Evolutionary conservation across 495 filamentous ascomycete genomes (phyloP).

Genomic region (Talaromyces ruber): DNA sequence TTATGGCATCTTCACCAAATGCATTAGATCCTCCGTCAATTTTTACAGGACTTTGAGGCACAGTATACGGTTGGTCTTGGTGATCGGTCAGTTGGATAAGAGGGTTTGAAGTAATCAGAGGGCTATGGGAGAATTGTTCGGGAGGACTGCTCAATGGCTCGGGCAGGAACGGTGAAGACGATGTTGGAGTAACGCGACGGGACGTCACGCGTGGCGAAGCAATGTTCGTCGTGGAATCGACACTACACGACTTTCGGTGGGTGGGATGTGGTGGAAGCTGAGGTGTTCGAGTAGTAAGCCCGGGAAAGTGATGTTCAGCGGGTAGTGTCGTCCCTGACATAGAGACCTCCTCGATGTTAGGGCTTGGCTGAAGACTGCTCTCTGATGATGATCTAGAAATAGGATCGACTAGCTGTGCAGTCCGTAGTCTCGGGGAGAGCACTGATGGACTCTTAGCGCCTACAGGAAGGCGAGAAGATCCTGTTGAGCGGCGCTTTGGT

Average conservation of each 20-base stretch:
- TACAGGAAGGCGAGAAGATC: slow-evolving; percentile 23
- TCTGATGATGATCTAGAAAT: slow-evolving; percentile 21
- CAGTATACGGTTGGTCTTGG: slow-evolving; percentile 14
- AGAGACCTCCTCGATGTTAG: slow-evolving; percentile 11
- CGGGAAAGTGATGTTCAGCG: background rate
- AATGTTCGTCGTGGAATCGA: slow-evolving; percentile 22
- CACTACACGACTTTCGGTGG: slow-evolving; percentile 32
- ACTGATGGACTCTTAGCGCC: slow-evolving; percentile 19
- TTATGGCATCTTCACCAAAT: slow-evolving; percentile 62
- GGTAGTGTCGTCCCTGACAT: slow-evolving; percentile 2
- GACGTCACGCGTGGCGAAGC: slow-evolving; percentile 12
- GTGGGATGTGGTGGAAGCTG: background rate
- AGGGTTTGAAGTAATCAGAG: slow-evolving; percentile 34
- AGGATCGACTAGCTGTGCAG: slow-evolving; percentile 24
- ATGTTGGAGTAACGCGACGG: slow-evolving; percentile 27
- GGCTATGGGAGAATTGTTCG: slow-evolving; percentile 25
- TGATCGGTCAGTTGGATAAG: slow-evolving; percentile 17
- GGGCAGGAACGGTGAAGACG: slow-evolving; percentile 17
- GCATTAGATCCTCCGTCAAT: slow-evolving; percentile 40
- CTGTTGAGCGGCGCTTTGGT: slow-evolving; percentile 27
- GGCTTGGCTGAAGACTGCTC: slow-evolving; percentile 10
- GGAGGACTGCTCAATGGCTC: slow-evolving; percentile 17
- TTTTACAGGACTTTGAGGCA: slow-evolving; percentile 36
- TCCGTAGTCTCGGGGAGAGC: slow-evolving; percentile 33
- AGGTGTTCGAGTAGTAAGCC: background rate